These are phyloP conservation scores for Apiosordaria backusii DNA, from an alignment of 495 filamentous ascomycete genomes.

Conservation along the genomic window DNA sequence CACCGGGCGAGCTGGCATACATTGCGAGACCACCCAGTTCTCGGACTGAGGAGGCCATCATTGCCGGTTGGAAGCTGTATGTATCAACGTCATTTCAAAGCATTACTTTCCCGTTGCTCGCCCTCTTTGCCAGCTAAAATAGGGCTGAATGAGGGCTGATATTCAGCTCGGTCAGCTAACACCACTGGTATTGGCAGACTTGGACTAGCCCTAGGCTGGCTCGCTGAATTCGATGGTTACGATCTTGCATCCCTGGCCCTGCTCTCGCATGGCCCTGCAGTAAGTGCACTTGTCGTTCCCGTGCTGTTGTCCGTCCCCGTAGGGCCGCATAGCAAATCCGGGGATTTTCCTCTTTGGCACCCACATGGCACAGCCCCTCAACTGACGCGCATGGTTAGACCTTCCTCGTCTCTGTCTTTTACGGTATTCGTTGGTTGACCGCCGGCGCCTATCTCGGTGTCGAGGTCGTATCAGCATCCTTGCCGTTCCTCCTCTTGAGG, in stretches of 20 bases:
- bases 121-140: too few relatives aligned
- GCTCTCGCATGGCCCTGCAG: constrained; percentile 66
- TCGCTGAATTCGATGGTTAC: constrained; percentile 63
- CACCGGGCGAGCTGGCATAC: constrained; percentile 53
- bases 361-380: constrained; percentile 10
- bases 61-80: too few relatives aligned
- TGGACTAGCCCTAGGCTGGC: constrained; percentile 69
- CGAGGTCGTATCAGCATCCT: constrained; percentile 60
- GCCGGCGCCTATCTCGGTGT: constrained; percentile 55
- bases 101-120: too few relatives aligned
- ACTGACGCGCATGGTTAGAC: constrained; percentile 40
- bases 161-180: constrained; percentile 32
- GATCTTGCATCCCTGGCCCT: constrained; percentile 66
- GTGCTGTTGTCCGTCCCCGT: constrained; percentile 2
- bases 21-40: constrained; percentile 47
- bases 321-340: constrained; percentile 11
- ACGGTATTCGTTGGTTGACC: constrained; percentile 58
- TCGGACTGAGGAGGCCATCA: not conserved
- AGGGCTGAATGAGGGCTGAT: constrained; percentile 24
- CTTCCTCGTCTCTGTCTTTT: constrained; percentile 71
- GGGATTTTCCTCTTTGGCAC: constrained; percentile 7
- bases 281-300: constrained; percentile 43
- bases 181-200: constrained; percentile 39
- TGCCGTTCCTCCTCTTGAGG: constrained; percentile 70
- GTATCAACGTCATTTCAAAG: too few relatives aligned